A percentile compares a stretch with the other conserved stretches of the same genome.
Conservation (phyloP, 2,329 filamentous ascomycete genomes). For the Drechslera avenae region DNA sequence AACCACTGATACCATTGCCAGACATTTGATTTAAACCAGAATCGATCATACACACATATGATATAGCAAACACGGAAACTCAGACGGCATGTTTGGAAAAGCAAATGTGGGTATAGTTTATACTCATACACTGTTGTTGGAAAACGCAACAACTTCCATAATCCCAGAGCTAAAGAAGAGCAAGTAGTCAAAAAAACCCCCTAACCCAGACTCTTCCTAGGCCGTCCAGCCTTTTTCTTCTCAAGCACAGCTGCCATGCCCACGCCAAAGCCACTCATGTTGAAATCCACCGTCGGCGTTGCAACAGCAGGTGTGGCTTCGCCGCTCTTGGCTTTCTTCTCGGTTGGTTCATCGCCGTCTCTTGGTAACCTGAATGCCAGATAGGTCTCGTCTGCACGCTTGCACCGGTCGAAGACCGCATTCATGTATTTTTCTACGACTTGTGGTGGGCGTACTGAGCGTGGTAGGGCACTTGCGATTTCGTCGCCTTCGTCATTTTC, state of each 20-base stretch:
- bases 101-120: conserved; percentile 20
- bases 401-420: conserved; percentile 59
- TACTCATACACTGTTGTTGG: conserved; percentile 3
- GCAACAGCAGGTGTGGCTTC: conserved; percentile 28
- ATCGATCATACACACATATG: too few species aligned
- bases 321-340: conserved; percentile 23
- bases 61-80: background rate
- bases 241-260: conserved; percentile 11
- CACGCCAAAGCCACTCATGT: conserved; percentile 16
- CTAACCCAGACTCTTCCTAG: conserved; percentile 33
- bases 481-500: conserved; percentile 59
- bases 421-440: conserved; percentile 49
- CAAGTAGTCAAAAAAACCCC: too few species aligned
- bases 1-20: too few species aligned
- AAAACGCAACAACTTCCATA: too few species aligned
- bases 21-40: too few species aligned
- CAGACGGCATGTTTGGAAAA: background rate
- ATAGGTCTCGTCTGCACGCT: conserved; percentile 60
- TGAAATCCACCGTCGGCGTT: conserved; percentile 25
- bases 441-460: conserved; percentile 57
- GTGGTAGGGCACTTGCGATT: conserved; percentile 52
- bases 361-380: conserved; percentile 61
- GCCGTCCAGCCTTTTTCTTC: conserved; percentile 33
- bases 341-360: conserved; percentile 36
- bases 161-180: too few species aligned